Base-by-base conservation (phyloP, 2,329 filamentous ascomycete species). In the Dactylonectria macrodidyma region DNA sequence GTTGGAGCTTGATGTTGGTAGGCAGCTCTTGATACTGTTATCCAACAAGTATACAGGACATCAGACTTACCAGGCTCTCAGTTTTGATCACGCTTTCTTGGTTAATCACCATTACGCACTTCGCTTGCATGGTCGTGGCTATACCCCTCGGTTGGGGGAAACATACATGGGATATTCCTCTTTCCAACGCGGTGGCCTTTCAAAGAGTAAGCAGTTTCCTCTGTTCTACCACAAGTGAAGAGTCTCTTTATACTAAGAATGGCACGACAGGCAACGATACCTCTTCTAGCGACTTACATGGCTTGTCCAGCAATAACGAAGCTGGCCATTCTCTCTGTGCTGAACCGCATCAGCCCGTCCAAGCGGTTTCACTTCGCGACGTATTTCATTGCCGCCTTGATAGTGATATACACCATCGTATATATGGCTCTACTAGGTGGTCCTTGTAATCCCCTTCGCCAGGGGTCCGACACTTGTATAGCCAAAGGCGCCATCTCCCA, bases 71-170 rank as follows among this genome's bases (percentile, higher is more conserved):
- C 3, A n/a, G 4, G 7, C 5, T 36, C 3, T 6, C 16, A 68
- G 66, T 61, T 14, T 8, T 68, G 5, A 61, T 65, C 16, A 68
- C 61, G 10, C 16, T 65, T 11, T 30, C 66, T 2, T 68, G 61
- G 61, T 57, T 51, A 2, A 38, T 57, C 7, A 52, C 66, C 2
- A 14, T 68, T 10, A 52, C 46, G 7, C 57, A 68, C 52, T 68
- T 65, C 61, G 30, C 54, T 57, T 3, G 54, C 54, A 10, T 44
- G 16, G 9, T 50, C 34, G 6, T 57, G 46, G 14, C 5, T 12
- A 59, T 68, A 56, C 38, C 52, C 30, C 57, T 65, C 14, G 61
- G 61, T n/a, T 68, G 57, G 66, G 66, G 61, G 3, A 33, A 26
- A 8, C 61, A 62, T 50, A 41, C 51, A 12, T 65, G 61, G 66